These are phyloP conservation scores for Hypoxylon sp. DNA, from an alignment of 2,329 filamentous ascomycete genomes.

Conservation along the genomic window DNA sequence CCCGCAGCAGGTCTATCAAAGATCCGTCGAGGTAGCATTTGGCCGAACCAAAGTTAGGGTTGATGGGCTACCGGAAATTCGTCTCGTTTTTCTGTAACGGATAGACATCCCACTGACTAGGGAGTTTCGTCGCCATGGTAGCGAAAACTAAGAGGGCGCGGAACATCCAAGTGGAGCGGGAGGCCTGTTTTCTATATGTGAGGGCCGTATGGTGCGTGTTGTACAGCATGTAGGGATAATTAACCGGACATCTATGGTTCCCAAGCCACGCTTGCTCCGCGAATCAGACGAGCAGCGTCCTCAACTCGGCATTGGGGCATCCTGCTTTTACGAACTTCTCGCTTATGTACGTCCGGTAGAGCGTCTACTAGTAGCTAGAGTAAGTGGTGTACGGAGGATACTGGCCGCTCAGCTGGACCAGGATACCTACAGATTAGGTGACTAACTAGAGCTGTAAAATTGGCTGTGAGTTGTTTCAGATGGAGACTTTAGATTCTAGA, in stretches of 20 bases:
- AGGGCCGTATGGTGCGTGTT: slow-evolving; percentile 27
- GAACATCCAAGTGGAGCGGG: slow-evolving; percentile 33
- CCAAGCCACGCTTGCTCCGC: slow-evolving; percentile 24
- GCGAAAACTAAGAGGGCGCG: slow-evolving; percentile 13
- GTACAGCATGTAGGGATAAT: slow-evolving; percentile 35
- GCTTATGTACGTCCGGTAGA: slow-evolving; percentile 9
- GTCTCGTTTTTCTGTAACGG: slow-evolving; percentile 20
- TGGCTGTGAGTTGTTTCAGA: slow-evolving; percentile 4
- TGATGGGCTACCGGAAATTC: slow-evolving; percentile 17
- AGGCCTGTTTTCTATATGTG: slow-evolving; percentile 26
- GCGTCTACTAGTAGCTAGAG: background rate
- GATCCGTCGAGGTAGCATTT: slow-evolving; percentile 29
- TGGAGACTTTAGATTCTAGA: background rate
- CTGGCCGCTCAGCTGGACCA: slow-evolving; percentile 4
- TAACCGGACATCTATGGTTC: slow-evolving; percentile 23
- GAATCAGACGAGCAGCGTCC: slow-evolving; percentile 5
- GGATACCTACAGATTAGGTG: background rate
- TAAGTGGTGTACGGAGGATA: background rate
- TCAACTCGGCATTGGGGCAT: slow-evolving; percentile 10
- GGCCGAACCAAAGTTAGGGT: slow-evolving; percentile 28
- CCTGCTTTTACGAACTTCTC: slow-evolving; percentile 6
- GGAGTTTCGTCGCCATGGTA: background rate
- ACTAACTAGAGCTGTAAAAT: slow-evolving; percentile 3
- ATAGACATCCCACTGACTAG: slow-evolving; percentile 9
- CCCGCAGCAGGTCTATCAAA: slow-evolving; percentile 12